These are phyloP conservation scores for Chrysoporthe cubensis DNA, from an alignment of 2,329 filamentous ascomycete genomes.

Conservation along the genomic window DNA sequence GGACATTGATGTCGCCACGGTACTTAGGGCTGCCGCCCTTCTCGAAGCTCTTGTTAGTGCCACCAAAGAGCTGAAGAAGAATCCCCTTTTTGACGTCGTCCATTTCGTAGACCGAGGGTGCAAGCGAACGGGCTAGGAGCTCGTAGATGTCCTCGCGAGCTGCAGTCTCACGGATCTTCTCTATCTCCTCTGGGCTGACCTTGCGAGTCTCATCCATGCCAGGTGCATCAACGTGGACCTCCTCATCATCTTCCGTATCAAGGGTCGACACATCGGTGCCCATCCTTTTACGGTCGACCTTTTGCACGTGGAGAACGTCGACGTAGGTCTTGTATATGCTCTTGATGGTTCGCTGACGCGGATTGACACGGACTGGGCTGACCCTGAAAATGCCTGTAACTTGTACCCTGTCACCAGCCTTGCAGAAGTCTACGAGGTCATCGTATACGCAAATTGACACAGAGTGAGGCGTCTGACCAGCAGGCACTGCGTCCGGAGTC, in stretches of 20 bases:
- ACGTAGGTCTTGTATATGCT: constrained; percentile 98
- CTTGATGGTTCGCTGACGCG: constrained; percentile 89
- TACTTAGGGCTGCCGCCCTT: constrained; percentile 96
- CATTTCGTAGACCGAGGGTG: constrained; percentile 95
- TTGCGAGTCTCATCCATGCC: constrained; percentile 85
- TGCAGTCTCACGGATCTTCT: constrained; percentile 82
- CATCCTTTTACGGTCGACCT: constrained; percentile 93
- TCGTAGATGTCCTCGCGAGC: constrained; percentile 89
- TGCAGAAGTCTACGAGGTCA: constrained; percentile 96
- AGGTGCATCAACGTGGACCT: constrained; percentile 59
- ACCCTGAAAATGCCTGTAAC: constrained; percentile 97
- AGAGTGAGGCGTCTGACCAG: constrained; percentile 95
- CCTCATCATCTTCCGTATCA: constrained; percentile 77
- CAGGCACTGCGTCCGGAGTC: constrained; percentile 90
- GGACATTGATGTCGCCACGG: constrained; percentile 94
- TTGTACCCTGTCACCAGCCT: constrained; percentile 93
- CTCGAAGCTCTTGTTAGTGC: constrained; percentile 96
- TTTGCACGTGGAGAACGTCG: constrained; percentile 93
- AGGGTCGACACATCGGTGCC: constrained; percentile 90
- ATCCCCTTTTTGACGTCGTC: constrained; percentile 99
- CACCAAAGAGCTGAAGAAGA: constrained; percentile 91
- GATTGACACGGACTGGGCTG: constrained; percentile 91
- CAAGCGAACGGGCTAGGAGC: constrained; percentile 84
- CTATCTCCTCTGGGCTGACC: constrained; percentile 83
- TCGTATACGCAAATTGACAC: constrained; percentile 97